Conservation (phyloP, 2,329 filamentous ascomycete genomes). For the Orbilia ellipsospora region DNA sequence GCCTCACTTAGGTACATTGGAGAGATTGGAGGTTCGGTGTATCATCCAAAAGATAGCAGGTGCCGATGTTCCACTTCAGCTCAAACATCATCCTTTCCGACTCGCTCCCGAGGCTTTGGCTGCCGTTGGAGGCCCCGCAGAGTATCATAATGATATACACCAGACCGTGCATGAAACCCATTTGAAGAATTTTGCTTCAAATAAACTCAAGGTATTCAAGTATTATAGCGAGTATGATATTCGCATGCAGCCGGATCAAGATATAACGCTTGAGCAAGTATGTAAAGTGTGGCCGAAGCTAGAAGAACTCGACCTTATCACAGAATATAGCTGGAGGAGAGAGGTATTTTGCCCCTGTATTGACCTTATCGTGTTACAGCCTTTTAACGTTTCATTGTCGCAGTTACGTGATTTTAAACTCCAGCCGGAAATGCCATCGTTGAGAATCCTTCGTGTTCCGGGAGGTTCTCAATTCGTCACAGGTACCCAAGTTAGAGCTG, state of each 20-base stretch:
- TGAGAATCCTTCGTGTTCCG: conserved; percentile 1
- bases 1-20: neutral
- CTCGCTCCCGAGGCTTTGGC: conserved; percentile 13
- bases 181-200: neutral
- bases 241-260: neutral
- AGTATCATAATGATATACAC: neutral
- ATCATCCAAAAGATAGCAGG: neutral
- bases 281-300: conserved; percentile 24
- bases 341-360: conserved; percentile 15
- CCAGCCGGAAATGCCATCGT: neutral
- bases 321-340: conserved; percentile 9
- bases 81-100: conserved; percentile 23
- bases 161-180: neutral
- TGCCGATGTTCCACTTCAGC: neutral
- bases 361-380: neutral
- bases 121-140: neutral
- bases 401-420: neutral
- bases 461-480: neutral
- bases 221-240: conserved; percentile 18
- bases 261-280: conserved; percentile 20
- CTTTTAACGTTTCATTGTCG: neutral
- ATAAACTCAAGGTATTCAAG: conserved; percentile 17
- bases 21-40: conserved; percentile 12
- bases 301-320: conserved; percentile 28
- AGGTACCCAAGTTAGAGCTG: neutral